phyloP scores from a whole-genome alignment of 2,329 filamentous ascomycete genomes.

The Volutella citrinella region DNA sequence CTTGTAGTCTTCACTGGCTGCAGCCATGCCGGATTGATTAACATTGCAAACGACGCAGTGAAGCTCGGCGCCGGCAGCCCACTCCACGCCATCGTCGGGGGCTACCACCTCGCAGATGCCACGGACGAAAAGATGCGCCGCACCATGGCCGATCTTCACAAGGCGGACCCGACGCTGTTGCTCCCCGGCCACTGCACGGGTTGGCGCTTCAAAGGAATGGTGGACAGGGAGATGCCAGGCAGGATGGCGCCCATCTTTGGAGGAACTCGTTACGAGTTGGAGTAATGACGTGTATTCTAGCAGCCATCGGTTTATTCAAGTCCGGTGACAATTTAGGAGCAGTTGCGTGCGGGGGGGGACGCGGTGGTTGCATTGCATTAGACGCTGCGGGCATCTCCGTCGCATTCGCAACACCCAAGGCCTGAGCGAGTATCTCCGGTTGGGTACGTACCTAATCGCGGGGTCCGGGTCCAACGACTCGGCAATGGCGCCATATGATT shows the following conservation, averaged over 20 bases:
- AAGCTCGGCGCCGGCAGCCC: constrained; percentile 36
- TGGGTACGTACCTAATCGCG: too few species aligned
- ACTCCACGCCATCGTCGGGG: constrained; percentile 50
- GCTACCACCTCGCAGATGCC: constrained; percentile 50
- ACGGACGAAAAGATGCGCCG: constrained; percentile 39
- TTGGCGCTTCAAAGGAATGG: constrained; percentile 52
- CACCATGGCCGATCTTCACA: constrained; percentile 47
- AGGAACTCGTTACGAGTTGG: constrained; percentile 42
- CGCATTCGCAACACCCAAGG: too few species aligned
- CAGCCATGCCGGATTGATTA: constrained; percentile 54
- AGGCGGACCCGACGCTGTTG: constrained; percentile 43
- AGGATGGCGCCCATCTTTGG: constrained; percentile 48
- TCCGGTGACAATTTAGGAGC: too few species aligned
- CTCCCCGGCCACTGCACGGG: constrained; percentile 55
- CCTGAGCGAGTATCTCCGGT: too few species aligned
- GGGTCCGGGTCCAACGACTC: too few species aligned
- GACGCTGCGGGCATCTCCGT: too few species aligned
- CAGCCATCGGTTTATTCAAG: too few species aligned
- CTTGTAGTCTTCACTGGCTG: constrained; percentile 55
- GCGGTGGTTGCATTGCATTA: too few species aligned
- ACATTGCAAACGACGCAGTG: constrained; percentile 44
- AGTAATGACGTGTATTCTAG: too few species aligned
- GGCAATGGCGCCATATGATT: too few species aligned
- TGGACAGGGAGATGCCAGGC: constrained; percentile 49
- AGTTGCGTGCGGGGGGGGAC: too few species aligned